A percentile compares a stretch with the other conserved stretches of the same genome.
Evolutionary conservation across 108 stramenopile species (phyloP).

Genomic region (Skeletonema potamos): DNA sequence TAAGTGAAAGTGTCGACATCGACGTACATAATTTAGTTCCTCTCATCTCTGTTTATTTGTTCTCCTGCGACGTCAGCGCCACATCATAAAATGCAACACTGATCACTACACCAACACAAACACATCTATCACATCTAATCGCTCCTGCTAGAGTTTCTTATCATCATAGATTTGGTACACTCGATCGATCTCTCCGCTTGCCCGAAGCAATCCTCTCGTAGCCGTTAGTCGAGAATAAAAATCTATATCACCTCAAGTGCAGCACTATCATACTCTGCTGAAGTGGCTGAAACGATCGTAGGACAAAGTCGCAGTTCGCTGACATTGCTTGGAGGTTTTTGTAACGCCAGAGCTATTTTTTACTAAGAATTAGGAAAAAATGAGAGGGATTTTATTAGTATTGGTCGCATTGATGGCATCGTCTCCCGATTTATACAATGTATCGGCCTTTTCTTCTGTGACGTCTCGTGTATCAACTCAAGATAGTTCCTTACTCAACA

Average conservation of each 20-base stretch:
- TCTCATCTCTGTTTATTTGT: too few relatives aligned
- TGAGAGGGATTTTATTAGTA: not conserved
- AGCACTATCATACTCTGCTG: not conserved
- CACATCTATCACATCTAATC: too few relatives aligned
- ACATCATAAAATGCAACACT: too few relatives aligned
- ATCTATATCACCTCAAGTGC: not conserved
- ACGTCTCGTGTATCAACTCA: not conserved
- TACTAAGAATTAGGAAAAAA: not conserved
- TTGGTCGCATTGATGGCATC: not conserved
- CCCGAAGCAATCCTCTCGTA: too few relatives aligned
- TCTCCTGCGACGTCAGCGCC: too few relatives aligned
- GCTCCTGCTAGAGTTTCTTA: too few relatives aligned
- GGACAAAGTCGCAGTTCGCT: not conserved
- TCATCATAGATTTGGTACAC: too few relatives aligned
- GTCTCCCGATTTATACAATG: not conserved
- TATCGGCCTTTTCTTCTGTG: not conserved
- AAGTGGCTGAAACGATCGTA: not conserved
- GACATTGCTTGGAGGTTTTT: not conserved
- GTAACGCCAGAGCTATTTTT: not conserved
- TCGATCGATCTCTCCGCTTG: too few relatives aligned
- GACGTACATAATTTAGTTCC: too few relatives aligned
- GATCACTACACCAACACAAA: too few relatives aligned
- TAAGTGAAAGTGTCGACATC: too few relatives aligned
- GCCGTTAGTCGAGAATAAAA: too few relatives aligned
- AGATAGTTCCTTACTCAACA: not conserved